A percentile compares a stretch with the other conserved stretches of the same genome.
These are phyloP conservation scores for Thelephora ganbajun DNA, from an alignment of 768 basidiomycete species.

Conservation along the genomic window DNA sequence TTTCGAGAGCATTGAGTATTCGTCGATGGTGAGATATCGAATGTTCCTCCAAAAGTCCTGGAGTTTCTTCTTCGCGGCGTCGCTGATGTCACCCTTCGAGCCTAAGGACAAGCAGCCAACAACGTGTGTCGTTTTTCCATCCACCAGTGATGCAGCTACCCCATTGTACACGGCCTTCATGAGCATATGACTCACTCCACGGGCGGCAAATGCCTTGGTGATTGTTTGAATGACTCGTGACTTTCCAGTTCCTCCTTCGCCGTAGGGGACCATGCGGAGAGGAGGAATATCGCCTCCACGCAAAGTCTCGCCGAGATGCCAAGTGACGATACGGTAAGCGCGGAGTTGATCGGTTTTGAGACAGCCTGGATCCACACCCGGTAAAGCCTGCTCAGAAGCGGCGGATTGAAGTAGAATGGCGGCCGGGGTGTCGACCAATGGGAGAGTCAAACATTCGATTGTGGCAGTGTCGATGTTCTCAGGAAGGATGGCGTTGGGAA, in stretches of 20 bases:
- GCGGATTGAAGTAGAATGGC: too few species aligned
- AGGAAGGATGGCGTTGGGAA: too few species aligned
- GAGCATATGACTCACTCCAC: conserved; percentile 6
- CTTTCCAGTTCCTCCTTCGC: conserved; percentile 32
- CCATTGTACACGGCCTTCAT: conserved; percentile 26
- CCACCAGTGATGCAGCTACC: conserved; percentile 25
- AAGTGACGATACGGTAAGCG: conserved; percentile 23
- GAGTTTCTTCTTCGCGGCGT: conserved; percentile 5
- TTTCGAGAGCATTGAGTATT: conserved; percentile 25
- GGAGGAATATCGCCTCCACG: conserved; percentile 11
- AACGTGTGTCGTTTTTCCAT: conserved; percentile 21
- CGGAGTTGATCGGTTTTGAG: conserved; percentile 21
- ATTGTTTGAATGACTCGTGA: conserved; percentile 25
- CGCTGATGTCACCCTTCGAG: not conserved
- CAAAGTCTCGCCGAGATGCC: conserved; percentile 14
- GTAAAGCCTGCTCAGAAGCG: not conserved
- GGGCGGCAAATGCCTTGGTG: conserved; percentile 18
- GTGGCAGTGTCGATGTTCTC: too few species aligned
- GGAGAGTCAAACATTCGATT: too few species aligned
- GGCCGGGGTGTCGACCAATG: too few species aligned
- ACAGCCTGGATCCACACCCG: conserved; percentile 2
- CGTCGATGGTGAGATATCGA: conserved; percentile 24
- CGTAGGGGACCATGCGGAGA: conserved; percentile 24
- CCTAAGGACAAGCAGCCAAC: conserved; percentile 14
- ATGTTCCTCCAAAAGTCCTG: conserved; percentile 9